Evolutionary conservation across 805 yeast species (phyloP).

Genomic region (Sugiyamaella americana): DNA sequence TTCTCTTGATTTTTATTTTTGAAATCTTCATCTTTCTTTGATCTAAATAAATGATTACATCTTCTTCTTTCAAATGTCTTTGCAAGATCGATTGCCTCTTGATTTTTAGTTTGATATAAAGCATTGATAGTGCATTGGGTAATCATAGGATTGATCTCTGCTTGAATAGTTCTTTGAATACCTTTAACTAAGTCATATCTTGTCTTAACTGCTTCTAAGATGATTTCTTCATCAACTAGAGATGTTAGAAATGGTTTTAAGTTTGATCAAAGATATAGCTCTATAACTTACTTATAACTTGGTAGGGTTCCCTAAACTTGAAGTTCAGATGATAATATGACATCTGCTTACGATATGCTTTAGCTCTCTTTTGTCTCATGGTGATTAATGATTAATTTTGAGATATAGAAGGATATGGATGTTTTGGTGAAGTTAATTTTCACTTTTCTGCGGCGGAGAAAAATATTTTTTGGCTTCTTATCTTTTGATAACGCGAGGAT

Average conservation of each 20-base stretch:
- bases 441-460: too few relatives aligned
- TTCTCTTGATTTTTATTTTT: constrained; percentile 33
- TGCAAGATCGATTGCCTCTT: constrained; percentile 72
- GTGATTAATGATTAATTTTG: too few relatives aligned
- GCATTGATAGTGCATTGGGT: constrained; percentile 94
- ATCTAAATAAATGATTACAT: constrained; percentile 68
- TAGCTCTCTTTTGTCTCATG: constrained; percentile 97
- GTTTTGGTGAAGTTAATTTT: too few relatives aligned
- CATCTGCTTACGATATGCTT: constrained; percentile 89
- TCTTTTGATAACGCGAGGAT: too few relatives aligned
- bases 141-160: constrained; percentile 81
- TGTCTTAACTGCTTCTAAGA: constrained; percentile 57
- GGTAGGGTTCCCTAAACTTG: constrained; percentile 91
- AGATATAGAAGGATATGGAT: too few relatives aligned
- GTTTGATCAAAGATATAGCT: too few relatives aligned
- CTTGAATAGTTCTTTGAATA: constrained; percentile 72
- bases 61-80: constrained; percentile 85
- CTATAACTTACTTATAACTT: constrained; percentile 38
- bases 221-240: constrained; percentile 73
- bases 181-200: constrained; percentile 80
- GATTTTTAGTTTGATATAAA: constrained; percentile 64
- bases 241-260: too few relatives aligned
- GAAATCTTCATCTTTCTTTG: constrained; percentile 19
- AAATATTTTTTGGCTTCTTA: too few relatives aligned
- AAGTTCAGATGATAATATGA: constrained; percentile 76